Percentiles rank a stretch among this genome's conserved stretches.
Evolutionary conservation across 805 yeast genomes (phyloP).

Genomic region (Isabelozyma pseudorhagii): DNA sequence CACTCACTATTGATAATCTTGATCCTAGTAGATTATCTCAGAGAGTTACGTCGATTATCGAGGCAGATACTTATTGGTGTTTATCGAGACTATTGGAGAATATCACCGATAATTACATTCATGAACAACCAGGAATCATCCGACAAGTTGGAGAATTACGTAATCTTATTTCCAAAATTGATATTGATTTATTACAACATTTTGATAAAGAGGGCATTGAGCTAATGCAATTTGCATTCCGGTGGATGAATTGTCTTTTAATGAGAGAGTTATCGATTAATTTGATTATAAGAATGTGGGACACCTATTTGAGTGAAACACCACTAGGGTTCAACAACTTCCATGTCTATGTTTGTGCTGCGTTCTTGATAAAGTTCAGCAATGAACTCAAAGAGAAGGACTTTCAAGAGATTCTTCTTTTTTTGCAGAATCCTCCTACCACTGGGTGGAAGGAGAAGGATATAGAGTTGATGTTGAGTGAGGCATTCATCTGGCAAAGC

Average conservation of each 20-base stretch:
- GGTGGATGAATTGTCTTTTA: conserved; percentile 98
- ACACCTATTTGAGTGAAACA: conserved; percentile 78
- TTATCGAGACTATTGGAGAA: conserved; percentile 86
- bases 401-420: conserved; percentile 90
- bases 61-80: conserved; percentile 98
- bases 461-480: conserved; percentile 86
- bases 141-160: conserved; percentile 83
- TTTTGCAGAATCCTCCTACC: conserved; percentile 89
- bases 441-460: conserved; percentile 82
- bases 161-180: conserved; percentile 77
- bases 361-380: conserved; percentile 87
- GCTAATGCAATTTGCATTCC: conserved; percentile 89
- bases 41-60: conserved; percentile 65
- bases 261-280: conserved; percentile 87
- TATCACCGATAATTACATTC: conserved; percentile 94
- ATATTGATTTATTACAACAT: conserved; percentile 67
- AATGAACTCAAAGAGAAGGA: conserved; percentile 77
- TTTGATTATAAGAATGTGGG: conserved; percentile 94
- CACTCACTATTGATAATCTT: conserved; percentile 46
- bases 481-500: conserved; percentile 96
- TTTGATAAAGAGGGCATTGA: conserved; percentile 82
- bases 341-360: conserved; percentile 97
- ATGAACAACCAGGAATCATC: conserved; percentile 96
- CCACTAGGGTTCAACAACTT: conserved; percentile 83
- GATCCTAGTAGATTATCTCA: conserved; percentile 62